Base-by-base conservation (phyloP, 2,329 filamentous ascomycete species). In the Fusarium euwallaceae region DNA sequence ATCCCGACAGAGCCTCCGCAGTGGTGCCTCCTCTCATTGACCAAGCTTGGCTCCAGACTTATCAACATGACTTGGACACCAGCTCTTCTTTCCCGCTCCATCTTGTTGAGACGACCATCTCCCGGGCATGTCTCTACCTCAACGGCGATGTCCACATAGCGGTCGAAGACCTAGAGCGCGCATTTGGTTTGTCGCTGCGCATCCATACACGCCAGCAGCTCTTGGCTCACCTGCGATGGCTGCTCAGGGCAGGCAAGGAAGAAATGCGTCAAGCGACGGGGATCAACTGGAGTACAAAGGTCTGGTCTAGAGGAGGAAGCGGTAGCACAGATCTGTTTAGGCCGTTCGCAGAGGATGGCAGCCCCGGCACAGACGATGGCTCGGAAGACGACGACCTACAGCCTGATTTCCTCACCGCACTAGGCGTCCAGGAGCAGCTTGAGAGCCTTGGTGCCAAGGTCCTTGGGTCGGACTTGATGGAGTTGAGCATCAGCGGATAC, bases 351-450 rank as follows among this genome's bases (percentile, higher is more conserved):
- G 45, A 41, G 12, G 8, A 32, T 27, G 12, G 9, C 10, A 32
- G n/a, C n/a, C 10, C n/a, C n/a, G n/a, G n/a, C 53, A 56, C 24
- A 36, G 29, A 36, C n/a, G 9, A n/a, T 29, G 39, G 39, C 20
- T 58, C 55, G 12, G 55, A 58, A n/a, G 11, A n/a, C 48, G 27
- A 29, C 8, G 48, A 32, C 22, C 11, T 11, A n/a, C 14, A 34
- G 24, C 39, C 63, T 7, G 63, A 60, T 32, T 65, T 65, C 16
- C 55, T 65, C 39, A 65, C 63, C 9, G 63, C 63, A 2, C 11
- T 60, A 3, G 63, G 39, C 10, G 55, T 65, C 32, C 63, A 60
- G 55, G 39, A 65, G 22, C 63, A 60, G 2, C 63, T 65, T 29
- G 17, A 51, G 45, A 51, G 39, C 29, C 63, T 60, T 22, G 63